Evolutionary conservation across 352 stramenopile species (phyloP), one percentile per base, ranked within the genome.

Genomic region (Thraustotheca clavata): DNA sequence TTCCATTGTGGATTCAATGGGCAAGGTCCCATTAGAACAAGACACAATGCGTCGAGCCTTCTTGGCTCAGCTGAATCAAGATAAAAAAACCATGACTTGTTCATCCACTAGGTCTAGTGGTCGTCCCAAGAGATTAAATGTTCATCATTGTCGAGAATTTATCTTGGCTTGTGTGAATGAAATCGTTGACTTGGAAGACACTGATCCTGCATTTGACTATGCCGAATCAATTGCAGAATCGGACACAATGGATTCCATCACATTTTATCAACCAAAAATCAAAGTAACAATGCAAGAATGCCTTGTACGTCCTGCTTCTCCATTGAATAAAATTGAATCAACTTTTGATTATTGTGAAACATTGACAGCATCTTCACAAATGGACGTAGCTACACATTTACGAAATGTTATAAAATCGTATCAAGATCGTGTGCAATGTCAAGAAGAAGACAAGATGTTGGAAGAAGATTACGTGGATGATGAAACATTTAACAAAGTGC

Each of bases 151-250:
- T 71, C 81, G 79, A 48, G 72, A 76, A 27, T 91, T 89, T 50
- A 52, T 91, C 41, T 73, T 88, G 7, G 80, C 82, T 29, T 89
- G 80, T 61, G 77, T 76, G 12, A 91, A 89, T 68, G 80, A 91
- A 59, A 89, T 91, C 70, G 76, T 88, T 67, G 80, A 91, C 24
- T 71, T 89, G 11, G 80, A 91, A 41, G 81, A 84, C 16, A 71
- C 76, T n/a, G 75, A 78, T 57, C 72, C 80, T 8, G 67, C 67
- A 43, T 89, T 89, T 31, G 83, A 91, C 72, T 89, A 91, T 40
- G 77, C 77, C 20, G 79, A 87, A 32, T 47, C 62, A 40, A 65
- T 49, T 33, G 48, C 55, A 29, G 48, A 50, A 18, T 55, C 62
- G 29, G 59, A 67, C n/a, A n/a, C 20, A 36, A 60, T 24, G 29